These are phyloP conservation scores for Nidula niveotomentosa DNA, from an alignment of 1,284 basidiomycete genomes.

Conservation along the genomic window DNA sequence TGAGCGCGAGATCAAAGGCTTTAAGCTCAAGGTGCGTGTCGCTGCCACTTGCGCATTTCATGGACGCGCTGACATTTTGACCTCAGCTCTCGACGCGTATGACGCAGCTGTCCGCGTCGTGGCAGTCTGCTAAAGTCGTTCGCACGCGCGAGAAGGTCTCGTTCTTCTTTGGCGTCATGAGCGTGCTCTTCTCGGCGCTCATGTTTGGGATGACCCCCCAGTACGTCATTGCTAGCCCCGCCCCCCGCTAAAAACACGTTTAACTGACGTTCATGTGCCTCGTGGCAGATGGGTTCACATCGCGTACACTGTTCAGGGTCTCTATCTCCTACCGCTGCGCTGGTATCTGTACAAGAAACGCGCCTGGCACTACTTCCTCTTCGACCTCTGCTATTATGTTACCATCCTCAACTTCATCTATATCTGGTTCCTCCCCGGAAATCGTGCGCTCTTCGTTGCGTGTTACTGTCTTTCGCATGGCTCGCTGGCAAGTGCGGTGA, in stretches of 20 bases:
- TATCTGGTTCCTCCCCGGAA: slow-evolving; percentile 82
- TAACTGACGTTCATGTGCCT: slow-evolving; percentile 5
- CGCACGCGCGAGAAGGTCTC: slow-evolving; percentile 89
- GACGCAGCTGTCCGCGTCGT: slow-evolving; percentile 67
- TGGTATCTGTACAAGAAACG: slow-evolving; percentile 85
- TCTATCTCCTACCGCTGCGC: slow-evolving; percentile 81
- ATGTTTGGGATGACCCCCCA: slow-evolving; percentile 83
- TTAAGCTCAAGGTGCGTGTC: slow-evolving; percentile 57
- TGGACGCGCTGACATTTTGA: slow-evolving; percentile 6
- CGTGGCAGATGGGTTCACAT: slow-evolving; percentile 71
- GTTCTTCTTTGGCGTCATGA: slow-evolving; percentile 92
- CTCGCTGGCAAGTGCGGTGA: slow-evolving; percentile 88
- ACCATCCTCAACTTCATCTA: slow-evolving; percentile 88
- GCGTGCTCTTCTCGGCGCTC: slow-evolving; percentile 79
- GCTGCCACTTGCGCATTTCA: slow-evolving; percentile 1
- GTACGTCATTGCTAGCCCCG: slow-evolving; percentile 43
- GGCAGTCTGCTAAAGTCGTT: slow-evolving; percentile 91
- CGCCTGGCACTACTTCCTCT: slow-evolving; percentile 92
- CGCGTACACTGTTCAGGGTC: slow-evolving; percentile 72
- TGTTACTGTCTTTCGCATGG: slow-evolving; percentile 90
- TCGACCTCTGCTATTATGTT: slow-evolving; percentile 90
- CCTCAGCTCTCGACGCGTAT: slow-evolving; percentile 73
- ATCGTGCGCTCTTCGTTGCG: slow-evolving; percentile 75
- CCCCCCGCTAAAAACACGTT: neutral
- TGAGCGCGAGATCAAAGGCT: slow-evolving; percentile 81